phyloP scores from a whole-genome alignment of 2,329 filamentous ascomycete species.

The Huntiella moniliformis region DNA sequence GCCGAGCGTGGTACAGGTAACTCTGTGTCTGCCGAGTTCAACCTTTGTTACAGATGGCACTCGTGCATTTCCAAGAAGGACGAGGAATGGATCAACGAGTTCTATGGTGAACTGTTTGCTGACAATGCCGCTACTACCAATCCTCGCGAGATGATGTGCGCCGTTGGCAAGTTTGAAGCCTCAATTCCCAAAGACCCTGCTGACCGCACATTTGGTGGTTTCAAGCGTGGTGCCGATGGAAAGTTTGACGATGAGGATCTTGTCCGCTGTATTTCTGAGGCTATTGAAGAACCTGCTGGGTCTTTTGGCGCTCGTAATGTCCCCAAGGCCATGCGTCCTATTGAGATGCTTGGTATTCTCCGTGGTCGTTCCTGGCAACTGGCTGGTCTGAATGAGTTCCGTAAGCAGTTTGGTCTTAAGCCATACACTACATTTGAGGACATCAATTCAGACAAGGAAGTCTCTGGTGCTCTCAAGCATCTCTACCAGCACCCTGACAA shows the following conservation, averaged over 20 bases:
- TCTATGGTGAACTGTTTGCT: constrained; percentile 27
- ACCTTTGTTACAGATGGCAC: constrained; percentile 76
- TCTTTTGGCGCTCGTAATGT: constrained; percentile 57
- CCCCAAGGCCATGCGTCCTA: constrained; percentile 50
- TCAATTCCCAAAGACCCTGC: constrained; percentile 45
- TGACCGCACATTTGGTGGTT: constrained; percentile 47
- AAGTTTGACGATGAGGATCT: constrained; percentile 60
- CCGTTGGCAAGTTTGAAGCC: constrained; percentile 43
- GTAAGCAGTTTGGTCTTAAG: constrained; percentile 62
- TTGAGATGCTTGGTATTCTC: constrained; percentile 66
- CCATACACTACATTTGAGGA: constrained; percentile 63
- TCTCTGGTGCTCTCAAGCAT: constrained; percentile 44
- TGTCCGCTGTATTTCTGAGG: constrained; percentile 45
- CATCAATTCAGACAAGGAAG: constrained; percentile 58
- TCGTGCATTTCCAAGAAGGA: constrained; percentile 58
- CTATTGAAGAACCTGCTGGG: constrained; percentile 63
- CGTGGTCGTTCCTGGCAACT: constrained; percentile 62
- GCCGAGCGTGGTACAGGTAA: constrained; percentile 60
- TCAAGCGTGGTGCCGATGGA: constrained; percentile 46
- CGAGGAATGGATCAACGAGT: constrained; percentile 59
- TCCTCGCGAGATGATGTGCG: constrained; percentile 40
- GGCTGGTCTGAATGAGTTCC: constrained; percentile 67
- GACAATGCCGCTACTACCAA: constrained; percentile 22
- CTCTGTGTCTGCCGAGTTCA: constrained; percentile 74
- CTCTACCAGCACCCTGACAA: constrained; percentile 64